These are phyloP conservation scores for Elsinoe perseae DNA, from an alignment of 2,329 filamentous ascomycete species.

Conservation along the genomic window DNA sequence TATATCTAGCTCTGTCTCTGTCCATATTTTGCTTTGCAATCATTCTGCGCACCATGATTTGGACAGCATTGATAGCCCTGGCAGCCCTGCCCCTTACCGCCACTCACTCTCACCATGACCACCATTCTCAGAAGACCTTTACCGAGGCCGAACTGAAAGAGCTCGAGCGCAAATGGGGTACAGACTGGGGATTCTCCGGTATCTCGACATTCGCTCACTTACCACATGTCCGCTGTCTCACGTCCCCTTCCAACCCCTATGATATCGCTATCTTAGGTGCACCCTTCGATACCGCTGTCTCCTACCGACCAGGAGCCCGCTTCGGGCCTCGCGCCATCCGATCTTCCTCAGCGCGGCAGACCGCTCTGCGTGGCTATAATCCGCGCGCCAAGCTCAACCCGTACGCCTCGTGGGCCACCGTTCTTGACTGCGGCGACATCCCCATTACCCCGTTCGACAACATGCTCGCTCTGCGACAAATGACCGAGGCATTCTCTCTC, in stretches of 20 bases:
- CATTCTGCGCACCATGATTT: neutral
- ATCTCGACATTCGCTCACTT: constrained; percentile 37
- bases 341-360: constrained; percentile 73
- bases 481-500: constrained; percentile 71
- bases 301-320: constrained; percentile 46
- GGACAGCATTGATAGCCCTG: neutral
- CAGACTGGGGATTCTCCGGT: constrained; percentile 25
- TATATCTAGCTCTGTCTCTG: too few relatives aligned
- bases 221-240: constrained; percentile 41
- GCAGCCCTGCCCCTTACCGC: neutral
- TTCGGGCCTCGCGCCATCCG: constrained; percentile 86
- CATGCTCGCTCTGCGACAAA: constrained; percentile 68
- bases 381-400: constrained; percentile 75
- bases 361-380: constrained; percentile 66
- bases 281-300: constrained; percentile 44
- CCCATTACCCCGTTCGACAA: constrained; percentile 85
- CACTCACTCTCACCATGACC: constrained; percentile 16
- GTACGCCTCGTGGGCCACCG: constrained; percentile 67
- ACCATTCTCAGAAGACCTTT: constrained; percentile 15
- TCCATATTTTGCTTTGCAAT: too few relatives aligned
- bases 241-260: constrained; percentile 36
- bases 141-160: constrained; percentile 17
- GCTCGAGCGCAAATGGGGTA: constrained; percentile 20
- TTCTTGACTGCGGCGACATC: constrained; percentile 87
- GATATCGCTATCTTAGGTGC: constrained; percentile 45